Conservation (phyloP, 2,329 filamentous ascomycete species). For the Pseudogymnoascus sp. region DNA sequence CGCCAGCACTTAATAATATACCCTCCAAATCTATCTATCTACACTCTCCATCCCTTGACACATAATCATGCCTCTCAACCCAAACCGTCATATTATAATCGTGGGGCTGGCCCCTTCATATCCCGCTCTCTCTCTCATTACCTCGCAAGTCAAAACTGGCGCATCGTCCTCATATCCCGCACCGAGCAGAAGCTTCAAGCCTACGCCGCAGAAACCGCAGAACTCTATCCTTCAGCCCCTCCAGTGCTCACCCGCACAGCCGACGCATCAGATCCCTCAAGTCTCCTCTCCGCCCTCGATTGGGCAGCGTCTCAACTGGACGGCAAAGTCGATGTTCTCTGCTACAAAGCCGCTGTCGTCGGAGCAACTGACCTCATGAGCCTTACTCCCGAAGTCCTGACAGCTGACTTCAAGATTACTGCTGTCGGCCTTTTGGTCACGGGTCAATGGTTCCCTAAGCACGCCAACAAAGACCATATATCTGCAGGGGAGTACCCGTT, state of each 20-base stretch:
- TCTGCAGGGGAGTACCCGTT: background rate
- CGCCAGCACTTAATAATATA: background rate
- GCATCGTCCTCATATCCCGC: constrained; percentile 82
- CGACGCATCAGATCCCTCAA: background rate
- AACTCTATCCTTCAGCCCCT: background rate
- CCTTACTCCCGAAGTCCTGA: background rate
- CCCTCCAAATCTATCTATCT: background rate
- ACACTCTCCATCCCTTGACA: background rate
- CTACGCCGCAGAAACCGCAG: constrained; percentile 64
- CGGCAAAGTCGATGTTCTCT: background rate
- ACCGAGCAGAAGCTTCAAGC: constrained; percentile 81
- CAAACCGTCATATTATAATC: background rate
- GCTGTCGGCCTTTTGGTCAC: background rate
- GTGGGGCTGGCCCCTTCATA: background rate
- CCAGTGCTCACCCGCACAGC: background rate
- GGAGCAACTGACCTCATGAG: background rate
- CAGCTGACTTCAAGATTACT: background rate
- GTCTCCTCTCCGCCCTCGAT: background rate
- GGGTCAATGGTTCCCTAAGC: background rate
- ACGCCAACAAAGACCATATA: background rate
- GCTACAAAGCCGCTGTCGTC: background rate
- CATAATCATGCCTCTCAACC: background rate
- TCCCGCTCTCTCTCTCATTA: background rate
- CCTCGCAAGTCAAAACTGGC: background rate
- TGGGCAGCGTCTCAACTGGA: background rate